phyloP scores from a whole-genome alignment of 805 yeast species.

The Alloascoidea africana region DNA sequence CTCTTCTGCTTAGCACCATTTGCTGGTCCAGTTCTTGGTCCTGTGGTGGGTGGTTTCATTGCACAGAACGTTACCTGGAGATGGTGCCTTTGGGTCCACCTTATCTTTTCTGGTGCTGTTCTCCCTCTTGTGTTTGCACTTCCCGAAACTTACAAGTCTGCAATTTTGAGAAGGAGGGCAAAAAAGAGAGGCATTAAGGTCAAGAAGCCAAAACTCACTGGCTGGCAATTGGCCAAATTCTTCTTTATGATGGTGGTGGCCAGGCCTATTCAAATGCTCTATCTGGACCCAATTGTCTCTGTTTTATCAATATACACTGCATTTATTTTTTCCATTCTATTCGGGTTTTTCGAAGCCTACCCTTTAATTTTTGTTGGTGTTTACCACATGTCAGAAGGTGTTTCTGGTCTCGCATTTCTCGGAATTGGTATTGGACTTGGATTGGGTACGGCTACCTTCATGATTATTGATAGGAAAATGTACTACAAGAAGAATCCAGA shows the following conservation, averaged over 20 bases:
- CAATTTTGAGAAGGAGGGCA: slow-evolving; percentile 55
- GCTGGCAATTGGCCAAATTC: no score
- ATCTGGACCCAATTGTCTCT: slow-evolving; percentile 38
- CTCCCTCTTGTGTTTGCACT: slow-evolving; percentile 31
- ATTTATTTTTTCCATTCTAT: slow-evolving; percentile 35
- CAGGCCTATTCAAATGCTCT: slow-evolving; percentile 35
- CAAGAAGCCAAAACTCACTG: slow-evolving; percentile 50
- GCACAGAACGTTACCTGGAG: slow-evolving; percentile 44
- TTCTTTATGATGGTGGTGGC: no score
- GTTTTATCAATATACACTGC: slow-evolving; percentile 41
- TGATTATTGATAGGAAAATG: not conserved
- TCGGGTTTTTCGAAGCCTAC: slow-evolving; percentile 39
- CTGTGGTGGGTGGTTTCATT: slow-evolving; percentile 60
- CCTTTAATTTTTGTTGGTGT: slow-evolving; percentile 34
- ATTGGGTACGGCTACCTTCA: no score
- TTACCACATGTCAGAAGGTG: slow-evolving; percentile 29
- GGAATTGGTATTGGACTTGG: slow-evolving; percentile 59
- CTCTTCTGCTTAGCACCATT: slow-evolving; percentile 69
- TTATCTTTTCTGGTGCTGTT: slow-evolving; percentile 44
- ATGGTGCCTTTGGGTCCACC: slow-evolving; percentile 57
- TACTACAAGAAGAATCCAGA: not conserved
- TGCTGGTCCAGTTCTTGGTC: slow-evolving; percentile 68
- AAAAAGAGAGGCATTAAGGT: slow-evolving; percentile 43
- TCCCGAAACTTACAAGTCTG: slow-evolving; percentile 85
- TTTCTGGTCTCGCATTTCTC: slow-evolving; percentile 41